Base-by-base conservation (phyloP, 257 asterid species). In the Capsicum rhomboideum region DNA sequence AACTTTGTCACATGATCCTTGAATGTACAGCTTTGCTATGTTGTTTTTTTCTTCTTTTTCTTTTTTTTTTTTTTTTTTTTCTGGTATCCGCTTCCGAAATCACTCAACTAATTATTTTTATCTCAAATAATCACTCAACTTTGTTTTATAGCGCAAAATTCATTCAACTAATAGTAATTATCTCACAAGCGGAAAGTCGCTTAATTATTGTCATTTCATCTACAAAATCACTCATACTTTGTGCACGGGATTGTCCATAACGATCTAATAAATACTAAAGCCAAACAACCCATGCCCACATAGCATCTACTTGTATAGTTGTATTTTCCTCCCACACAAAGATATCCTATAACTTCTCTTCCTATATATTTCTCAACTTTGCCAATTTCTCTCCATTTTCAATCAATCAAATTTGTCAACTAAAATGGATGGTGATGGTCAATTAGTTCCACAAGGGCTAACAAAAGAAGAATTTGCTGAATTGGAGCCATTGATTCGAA, bases 391-490 rank as follows among this genome's bases (percentile, higher is more conserved):
- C 50, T 63, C 26, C 42, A 28, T 58, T 44, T 68, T 68, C 42
- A 78, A 81, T 14, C 16, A 17, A 44, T 28, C 18, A 67, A n/a
- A 21, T 54, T 80, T 52, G 75, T 42, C 18, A 34, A 21, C 12
- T 2, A 34, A 26, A 63, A 82, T 59, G 80, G 28, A 90, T 89
- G 91, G 91, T 87, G 71, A 21, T 67, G 55, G 10, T 50, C 84
- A 86, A 85, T 1, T 68, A 31, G 88, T 84, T 86, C 93, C 94
- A 0, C 86, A 79, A 17, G 94, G 93, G 10, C 86, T 94, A 0
- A 93, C 92, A 55, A 82, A 85, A 26, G 93, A 93, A 44, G 99
- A 95, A 28, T 86, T 88, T 87, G 84, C 89, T 29, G 90, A 85
- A 16, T 89, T 95, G 8, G 91, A 89, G 85, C 75, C 85, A 26